Evolutionary conservation across 345 rosid genomes (phyloP).

Genomic region (Citrus unshiu): DNA sequence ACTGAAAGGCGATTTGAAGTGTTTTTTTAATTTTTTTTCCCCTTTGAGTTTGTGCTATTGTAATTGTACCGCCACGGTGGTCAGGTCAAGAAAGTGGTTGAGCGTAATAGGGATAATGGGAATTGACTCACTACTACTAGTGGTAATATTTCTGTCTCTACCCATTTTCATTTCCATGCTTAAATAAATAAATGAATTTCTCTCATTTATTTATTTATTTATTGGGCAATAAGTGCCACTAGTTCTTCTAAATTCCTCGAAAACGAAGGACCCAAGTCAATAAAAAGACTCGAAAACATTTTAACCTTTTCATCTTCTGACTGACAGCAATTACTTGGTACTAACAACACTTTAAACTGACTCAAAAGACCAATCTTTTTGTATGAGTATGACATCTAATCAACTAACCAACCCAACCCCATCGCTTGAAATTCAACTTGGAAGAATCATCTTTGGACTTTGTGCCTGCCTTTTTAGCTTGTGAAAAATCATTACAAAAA

Average conservation of each 20-base stretch:
- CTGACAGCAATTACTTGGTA: background rate
- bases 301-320: background rate
- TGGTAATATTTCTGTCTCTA: background rate
- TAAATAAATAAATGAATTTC: background rate
- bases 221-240: no score
- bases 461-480: background rate
- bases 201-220: background rate
- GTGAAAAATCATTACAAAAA: background rate
- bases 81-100: slow-evolving; percentile 7
- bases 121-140: background rate
- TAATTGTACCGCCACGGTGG: slow-evolving; percentile 3
- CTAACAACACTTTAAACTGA: background rate
- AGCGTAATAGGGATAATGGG: slow-evolving; percentile 12
- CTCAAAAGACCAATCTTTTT: background rate
- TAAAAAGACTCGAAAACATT: no score
- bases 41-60: slow-evolving; percentile 1
- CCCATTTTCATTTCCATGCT: background rate
- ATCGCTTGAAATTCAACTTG: background rate
- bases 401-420: background rate
- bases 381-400: background rate
- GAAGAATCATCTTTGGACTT: background rate
- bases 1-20: background rate
- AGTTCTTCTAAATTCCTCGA: no score
- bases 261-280: background rate
- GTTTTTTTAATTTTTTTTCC: background rate